Evolutionary conservation across 176 grass and related monocot species (phyloP).

Genomic region (Thinopyrum elongatum): DNA sequence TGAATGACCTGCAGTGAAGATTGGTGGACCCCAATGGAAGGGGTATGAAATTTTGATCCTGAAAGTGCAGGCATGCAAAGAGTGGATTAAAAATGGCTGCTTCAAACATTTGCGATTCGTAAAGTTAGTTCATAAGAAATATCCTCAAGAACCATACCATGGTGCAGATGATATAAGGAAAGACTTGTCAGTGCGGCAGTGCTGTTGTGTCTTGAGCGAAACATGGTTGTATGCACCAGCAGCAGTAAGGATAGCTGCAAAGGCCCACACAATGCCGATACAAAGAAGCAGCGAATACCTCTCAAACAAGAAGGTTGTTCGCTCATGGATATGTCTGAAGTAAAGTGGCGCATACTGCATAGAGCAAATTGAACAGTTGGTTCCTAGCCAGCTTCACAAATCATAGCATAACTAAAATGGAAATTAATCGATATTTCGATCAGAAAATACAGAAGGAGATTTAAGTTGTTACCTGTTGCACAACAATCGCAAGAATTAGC

Average conservation of each 20-base stretch:
- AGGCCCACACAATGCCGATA: slow-evolving; percentile 85
- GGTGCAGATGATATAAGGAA: slow-evolving; percentile 85
- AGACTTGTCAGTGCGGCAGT: slow-evolving; percentile 86
- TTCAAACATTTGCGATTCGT: background rate
- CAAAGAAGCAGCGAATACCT: slow-evolving; percentile 83
- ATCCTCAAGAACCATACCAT: slow-evolving; percentile 55
- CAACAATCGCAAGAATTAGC: slow-evolving; percentile 73
- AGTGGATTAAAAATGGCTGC: slow-evolving; percentile 1
- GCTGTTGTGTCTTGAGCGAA: slow-evolving; percentile 67
- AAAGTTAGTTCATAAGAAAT: slow-evolving; percentile 3
- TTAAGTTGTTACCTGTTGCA: slow-evolving; percentile 68
- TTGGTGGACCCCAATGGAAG: slow-evolving; percentile 92
- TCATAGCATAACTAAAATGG: slow-evolving; percentile 13
- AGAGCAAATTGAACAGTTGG: slow-evolving; percentile 26
- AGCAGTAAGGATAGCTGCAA: slow-evolving; percentile 93
- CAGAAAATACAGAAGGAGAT: slow-evolving; percentile 9
- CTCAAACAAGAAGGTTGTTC: slow-evolving; percentile 61
- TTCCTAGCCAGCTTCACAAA: slow-evolving; percentile 9
- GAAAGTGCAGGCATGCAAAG: slow-evolving; percentile 30
- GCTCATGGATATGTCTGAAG: slow-evolving; percentile 45
- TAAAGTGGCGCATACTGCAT: slow-evolving; percentile 66
- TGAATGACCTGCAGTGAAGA: slow-evolving; percentile 89
- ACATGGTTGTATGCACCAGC: slow-evolving; percentile 90
- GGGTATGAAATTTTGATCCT: slow-evolving; percentile 96
- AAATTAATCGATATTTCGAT: background rate